Evolutionary conservation across 495 filamentous ascomycete genomes (phyloP).

Genomic region (Penicillium samsonianum): DNA sequence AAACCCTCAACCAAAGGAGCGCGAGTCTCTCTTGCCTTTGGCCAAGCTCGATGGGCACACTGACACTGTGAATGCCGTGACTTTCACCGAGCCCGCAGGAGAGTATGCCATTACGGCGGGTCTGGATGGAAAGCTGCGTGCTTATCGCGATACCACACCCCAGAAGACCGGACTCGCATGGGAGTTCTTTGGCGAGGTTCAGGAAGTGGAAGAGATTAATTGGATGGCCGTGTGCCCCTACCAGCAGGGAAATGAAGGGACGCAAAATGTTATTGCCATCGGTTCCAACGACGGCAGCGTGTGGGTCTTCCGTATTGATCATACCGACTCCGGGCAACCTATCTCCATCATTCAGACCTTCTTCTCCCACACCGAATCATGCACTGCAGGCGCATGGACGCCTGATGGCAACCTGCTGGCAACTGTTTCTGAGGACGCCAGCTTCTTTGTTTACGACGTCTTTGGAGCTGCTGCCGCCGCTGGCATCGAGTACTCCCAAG

Average conservation of each 20-base stretch:
- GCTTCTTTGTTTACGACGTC: conserved; percentile 89
- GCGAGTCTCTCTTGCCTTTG: conserved; percentile 60
- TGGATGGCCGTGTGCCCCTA: conserved; percentile 81
- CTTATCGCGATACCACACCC: conserved; percentile 49
- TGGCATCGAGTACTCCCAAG: conserved; percentile 65
- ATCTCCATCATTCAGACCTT: conserved; percentile 85
- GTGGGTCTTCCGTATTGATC: conserved; percentile 88
- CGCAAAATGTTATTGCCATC: conserved; percentile 82
- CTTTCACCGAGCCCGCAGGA: conserved; percentile 80
- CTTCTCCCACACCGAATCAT: conserved; percentile 83
- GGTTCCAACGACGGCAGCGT: conserved; percentile 92
- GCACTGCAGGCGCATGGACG: conserved; percentile 90
- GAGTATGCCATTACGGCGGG: conserved; percentile 84
- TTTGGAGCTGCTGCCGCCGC: conserved; percentile 80
- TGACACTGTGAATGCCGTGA: conserved; percentile 83
- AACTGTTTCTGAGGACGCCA: conserved; percentile 86
- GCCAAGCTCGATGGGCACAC: conserved; percentile 81
- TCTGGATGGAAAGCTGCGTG: conserved; percentile 73
- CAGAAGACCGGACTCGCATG: conserved; percentile 50
- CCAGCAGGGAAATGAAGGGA: conserved; percentile 51
- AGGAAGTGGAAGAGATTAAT: conserved; percentile 94
- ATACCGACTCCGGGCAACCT: conserved; percentile 56
- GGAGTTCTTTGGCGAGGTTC: conserved; percentile 65
- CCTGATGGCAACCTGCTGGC: conserved; percentile 85
- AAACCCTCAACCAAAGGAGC: conserved; percentile 58